Evolutionary conservation across 2,329 filamentous ascomycete genomes (phyloP).

Genomic region (Diaporthe sp.): DNA sequence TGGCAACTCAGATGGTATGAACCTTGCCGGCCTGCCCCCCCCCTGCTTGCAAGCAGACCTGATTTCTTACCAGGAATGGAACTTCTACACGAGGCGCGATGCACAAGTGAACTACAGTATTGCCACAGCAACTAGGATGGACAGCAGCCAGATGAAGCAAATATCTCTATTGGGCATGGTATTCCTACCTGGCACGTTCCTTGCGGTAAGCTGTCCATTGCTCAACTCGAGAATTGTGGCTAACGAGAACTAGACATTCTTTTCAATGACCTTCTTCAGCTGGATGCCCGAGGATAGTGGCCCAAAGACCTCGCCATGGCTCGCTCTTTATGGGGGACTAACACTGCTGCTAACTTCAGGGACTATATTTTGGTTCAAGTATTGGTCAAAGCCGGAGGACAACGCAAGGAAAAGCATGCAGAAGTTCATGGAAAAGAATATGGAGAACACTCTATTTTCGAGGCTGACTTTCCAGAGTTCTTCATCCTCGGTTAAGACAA

Average conservation of each 20-base stretch:
- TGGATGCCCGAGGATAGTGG: slow-evolving; percentile 37
- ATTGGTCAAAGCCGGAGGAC: neutral
- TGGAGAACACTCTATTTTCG: neutral
- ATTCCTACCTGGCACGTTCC: slow-evolving; percentile 40
- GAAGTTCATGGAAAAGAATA: neutral
- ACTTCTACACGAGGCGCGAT: slow-evolving; percentile 36
- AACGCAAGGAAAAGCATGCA: neutral
- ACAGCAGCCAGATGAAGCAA: slow-evolving; percentile 37
- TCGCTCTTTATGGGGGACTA: slow-evolving; percentile 35
- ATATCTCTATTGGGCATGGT: slow-evolving; percentile 37
- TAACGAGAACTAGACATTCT: slow-evolving; percentile 37
- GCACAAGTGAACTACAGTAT: slow-evolving; percentile 35
- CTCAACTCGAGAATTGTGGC: no score
- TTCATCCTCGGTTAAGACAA: neutral
- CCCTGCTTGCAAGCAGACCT: no score
- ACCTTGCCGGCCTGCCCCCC: no score
- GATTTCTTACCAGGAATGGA: slow-evolving; percentile 36
- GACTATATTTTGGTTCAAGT: neutral
- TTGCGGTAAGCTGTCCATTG: slow-evolving; percentile 36
- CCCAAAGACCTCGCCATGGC: slow-evolving; percentile 37
- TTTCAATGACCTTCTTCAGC: slow-evolving; percentile 40
- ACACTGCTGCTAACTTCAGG: slow-evolving; percentile 32
- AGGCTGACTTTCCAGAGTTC: neutral
- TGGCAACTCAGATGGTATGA: slow-evolving; percentile 38
- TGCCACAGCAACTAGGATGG: slow-evolving; percentile 36